Base-by-base conservation (phyloP, 2,329 filamentous ascomycete genomes). In the Hypoxylon sp. region DNA sequence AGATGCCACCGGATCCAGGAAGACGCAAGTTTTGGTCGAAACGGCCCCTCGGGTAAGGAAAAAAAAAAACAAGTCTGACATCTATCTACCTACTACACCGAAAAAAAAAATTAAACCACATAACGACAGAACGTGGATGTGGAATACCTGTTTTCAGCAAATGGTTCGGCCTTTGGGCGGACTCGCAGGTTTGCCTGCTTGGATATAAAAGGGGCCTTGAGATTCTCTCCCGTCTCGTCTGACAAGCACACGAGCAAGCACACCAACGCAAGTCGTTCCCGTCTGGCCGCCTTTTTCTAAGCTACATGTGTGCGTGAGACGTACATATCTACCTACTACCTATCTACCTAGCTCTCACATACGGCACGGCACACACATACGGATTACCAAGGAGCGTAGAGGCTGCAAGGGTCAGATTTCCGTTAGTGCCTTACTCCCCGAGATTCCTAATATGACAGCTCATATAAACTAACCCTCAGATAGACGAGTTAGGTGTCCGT, bases 1-100 rank as follows among this genome's bases (percentile, higher is more conserved):
- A 47, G 27, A 53, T 50, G 34, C 36, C 50, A 42, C 31, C 40
- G 51, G n/a, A 48, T 27, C 56, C 52, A 57, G 20, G 36, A 42
- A 53, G 23, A 42, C 2, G n/a, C 30, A 20, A 38, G 21, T 27
- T 59, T 20, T 54, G 56, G 52, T 59, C 23, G 47, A 51, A 36
- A 56, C 52, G 25, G 45, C 48, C 27, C 36, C 52, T 53, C 42
- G 48, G 49, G 57, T 51, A 48, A 47, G 46, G 38, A 46, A 45
- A 9, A 6, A 6, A 5, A 25, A 46, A 45, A 9, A 6, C 9
- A 5, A 25, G 52, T 43, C 44, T 48, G 45, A 51, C 52, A 31
- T 41, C 36, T 32, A 29, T n/a, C n/a, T n/a, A n/a, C n/a, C n/a
- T n/a, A n/a, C n/a, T n/a, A n/a, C n/a, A 21, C 19, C 4, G 9